Percentiles rank a stretch among this genome's conserved stretches.
phyloP scores from a whole-genome alignment of 2,329 filamentous ascomycete genomes.

The Botrytis cinerea region DNA sequence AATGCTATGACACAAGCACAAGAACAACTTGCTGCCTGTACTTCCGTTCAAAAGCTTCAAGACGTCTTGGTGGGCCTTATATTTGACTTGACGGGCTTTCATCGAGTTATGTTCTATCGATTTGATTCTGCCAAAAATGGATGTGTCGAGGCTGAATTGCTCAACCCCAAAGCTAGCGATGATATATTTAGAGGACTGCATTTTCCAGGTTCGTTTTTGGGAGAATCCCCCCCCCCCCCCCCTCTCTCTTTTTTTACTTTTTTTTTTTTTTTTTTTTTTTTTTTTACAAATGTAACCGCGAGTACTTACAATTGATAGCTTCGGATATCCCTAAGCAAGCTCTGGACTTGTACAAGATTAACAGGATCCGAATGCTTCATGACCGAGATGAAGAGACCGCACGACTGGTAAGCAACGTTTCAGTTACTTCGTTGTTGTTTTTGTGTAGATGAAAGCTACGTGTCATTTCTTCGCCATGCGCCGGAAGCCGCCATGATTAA shows the following conservation, averaged over 20 bases:
- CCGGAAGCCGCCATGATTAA: background rate
- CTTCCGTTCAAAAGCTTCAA: constrained; percentile 70
- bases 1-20: constrained; percentile 91
- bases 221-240: too few species aligned
- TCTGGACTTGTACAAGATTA: constrained; percentile 84
- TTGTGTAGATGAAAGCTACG: too few species aligned
- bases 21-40: constrained; percentile 75
- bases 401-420: constrained; percentile 51
- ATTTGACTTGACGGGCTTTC: constrained; percentile 87
- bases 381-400: constrained; percentile 80
- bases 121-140: constrained; percentile 60
- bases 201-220: constrained; percentile 57
- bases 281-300: background rate
- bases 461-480: background rate
- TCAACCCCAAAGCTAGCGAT: constrained; percentile 77
- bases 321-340: constrained; percentile 86
- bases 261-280: background rate
- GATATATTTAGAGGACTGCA: constrained; percentile 86
- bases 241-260: too few species aligned
- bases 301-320: constrained; percentile 46
- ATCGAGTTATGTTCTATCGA: constrained; percentile 91
- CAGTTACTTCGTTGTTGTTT: background rate
- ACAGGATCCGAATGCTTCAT: constrained; percentile 85
- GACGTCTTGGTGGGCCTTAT: constrained; percentile 83
- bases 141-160: constrained; percentile 81